phyloP scores from a whole-genome alignment of 441 rosid species.

The Isatis lusitanica region DNA sequence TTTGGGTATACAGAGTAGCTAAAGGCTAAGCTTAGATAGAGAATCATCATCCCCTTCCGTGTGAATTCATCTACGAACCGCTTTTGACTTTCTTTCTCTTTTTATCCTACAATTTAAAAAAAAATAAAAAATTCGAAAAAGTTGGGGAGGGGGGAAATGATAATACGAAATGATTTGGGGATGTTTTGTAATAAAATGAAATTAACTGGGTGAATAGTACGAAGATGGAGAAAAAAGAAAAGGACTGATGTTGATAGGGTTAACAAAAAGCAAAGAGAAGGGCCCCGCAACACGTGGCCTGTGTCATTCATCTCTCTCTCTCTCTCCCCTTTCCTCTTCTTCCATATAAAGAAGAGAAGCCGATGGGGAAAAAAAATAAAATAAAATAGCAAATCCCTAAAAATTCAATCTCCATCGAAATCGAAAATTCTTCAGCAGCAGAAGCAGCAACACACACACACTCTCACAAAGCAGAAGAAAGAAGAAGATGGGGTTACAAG shows the following conservation, averaged over 20 bases:
- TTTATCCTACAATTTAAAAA: not conserved
- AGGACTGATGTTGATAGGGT: constrained; percentile 26
- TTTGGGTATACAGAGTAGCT: constrained; percentile 12
- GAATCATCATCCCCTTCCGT: not conserved
- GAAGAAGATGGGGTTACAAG: constrained; percentile 57
- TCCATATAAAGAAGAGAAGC: constrained; percentile 17
- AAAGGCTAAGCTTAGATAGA: not conserved
- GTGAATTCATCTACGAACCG: not conserved
- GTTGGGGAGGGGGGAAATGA: not conserved
- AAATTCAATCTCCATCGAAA: not conserved
- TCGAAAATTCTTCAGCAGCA: not conserved
- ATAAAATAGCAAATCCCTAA: not conserved
- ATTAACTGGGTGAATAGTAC: not conserved
- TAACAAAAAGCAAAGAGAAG: not conserved
- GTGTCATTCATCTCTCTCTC: constrained; percentile 17
- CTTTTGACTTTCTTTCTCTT: not conserved
- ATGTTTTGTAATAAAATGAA: not conserved
- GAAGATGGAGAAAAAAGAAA: constrained; percentile 1
- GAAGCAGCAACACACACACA: not conserved
- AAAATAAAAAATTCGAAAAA: not conserved
- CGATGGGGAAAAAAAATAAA: not conserved
- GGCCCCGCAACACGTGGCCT: constrained; percentile 40
- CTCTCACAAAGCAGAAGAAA: not conserved
- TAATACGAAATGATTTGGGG: not conserved
- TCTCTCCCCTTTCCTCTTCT: not conserved